Conservation (phyloP, 2,329 filamentous ascomycete genomes). For the Hypomyces perniciosus region DNA sequence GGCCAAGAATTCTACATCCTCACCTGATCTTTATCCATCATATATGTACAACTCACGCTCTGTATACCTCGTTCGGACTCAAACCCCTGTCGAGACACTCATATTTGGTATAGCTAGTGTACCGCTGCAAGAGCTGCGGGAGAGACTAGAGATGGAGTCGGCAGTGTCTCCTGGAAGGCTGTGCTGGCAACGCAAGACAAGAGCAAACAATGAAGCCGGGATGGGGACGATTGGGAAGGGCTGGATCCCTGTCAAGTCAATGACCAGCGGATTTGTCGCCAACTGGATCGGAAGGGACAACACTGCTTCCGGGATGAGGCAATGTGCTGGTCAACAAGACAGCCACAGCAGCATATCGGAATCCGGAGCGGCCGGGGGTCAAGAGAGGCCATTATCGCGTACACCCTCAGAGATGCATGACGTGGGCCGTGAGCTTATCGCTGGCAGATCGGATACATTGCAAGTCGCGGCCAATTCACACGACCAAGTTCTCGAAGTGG, state of each 20-base stretch:
- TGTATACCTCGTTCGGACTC: background rate
- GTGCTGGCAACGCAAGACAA: background rate
- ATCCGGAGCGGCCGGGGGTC: background rate
- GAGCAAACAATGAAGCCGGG: background rate
- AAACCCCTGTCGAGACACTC: background rate
- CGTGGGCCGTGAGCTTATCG: background rate
- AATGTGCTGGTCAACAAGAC: conserved; percentile 8
- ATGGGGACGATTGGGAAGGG: background rate
- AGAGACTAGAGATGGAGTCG: background rate
- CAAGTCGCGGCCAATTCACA: background rate
- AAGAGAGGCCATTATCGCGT: background rate
- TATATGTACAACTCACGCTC: background rate
- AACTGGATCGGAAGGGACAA: conserved; percentile 8
- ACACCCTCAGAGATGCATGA: background rate
- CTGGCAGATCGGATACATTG: background rate
- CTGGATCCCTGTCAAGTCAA: background rate
- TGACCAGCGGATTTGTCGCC: background rate
- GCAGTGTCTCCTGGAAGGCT: background rate
- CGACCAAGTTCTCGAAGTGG: background rate
- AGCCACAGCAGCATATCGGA: conserved; percentile 1
- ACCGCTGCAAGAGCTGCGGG: background rate
- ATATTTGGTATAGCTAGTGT: background rate
- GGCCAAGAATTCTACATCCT: background rate
- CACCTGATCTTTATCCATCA: background rate
- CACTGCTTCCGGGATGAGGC: conserved; percentile 7